phyloP scores from a whole-genome alignment of 2,329 filamentous ascomycete species.

The Chlorencoelia australis region DNA sequence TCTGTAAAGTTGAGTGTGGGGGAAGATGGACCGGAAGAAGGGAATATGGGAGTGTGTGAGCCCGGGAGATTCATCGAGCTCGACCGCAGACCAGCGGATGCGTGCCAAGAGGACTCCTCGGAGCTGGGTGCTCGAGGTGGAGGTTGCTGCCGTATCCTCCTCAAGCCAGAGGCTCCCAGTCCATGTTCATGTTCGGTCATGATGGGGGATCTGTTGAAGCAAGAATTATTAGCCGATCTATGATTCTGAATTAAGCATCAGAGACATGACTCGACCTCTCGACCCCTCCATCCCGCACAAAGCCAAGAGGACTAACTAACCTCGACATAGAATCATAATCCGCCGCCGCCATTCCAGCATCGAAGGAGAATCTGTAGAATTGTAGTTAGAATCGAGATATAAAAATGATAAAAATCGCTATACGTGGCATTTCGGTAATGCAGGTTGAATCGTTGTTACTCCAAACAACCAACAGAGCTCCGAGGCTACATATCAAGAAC shows the following conservation, averaged over 20 bases:
- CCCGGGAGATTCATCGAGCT: conserved; percentile 57
- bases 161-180: conserved; percentile 73
- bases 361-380: conserved; percentile 75
- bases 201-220: conserved; percentile 58
- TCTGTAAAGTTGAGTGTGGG: conserved; percentile 66
- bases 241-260: no score
- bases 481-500: no score
- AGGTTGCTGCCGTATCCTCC: conserved; percentile 85
- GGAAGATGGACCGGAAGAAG: conserved; percentile 56
- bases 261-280: background rate
- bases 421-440: no score
- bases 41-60: conserved; percentile 59
- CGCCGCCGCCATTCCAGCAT: conserved; percentile 46
- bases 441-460: no score
- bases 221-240: conserved; percentile 4
- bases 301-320: conserved; percentile 45
- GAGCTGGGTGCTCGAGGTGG: conserved; percentile 56
- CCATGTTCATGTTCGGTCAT: conserved; percentile 82
- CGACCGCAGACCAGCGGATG: conserved; percentile 52
- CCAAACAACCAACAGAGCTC: no score
- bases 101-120: conserved; percentile 50
- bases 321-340: conserved; percentile 66
- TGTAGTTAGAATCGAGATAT: no score
- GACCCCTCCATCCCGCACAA: background rate
- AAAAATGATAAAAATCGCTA: no score